A percentile compares a stretch with the other conserved stretches of the same genome.
These are phyloP conservation scores for Gloeostereum incarnatum DNA, from an alignment of 768 basidiomycete species.

Conservation along the genomic window DNA sequence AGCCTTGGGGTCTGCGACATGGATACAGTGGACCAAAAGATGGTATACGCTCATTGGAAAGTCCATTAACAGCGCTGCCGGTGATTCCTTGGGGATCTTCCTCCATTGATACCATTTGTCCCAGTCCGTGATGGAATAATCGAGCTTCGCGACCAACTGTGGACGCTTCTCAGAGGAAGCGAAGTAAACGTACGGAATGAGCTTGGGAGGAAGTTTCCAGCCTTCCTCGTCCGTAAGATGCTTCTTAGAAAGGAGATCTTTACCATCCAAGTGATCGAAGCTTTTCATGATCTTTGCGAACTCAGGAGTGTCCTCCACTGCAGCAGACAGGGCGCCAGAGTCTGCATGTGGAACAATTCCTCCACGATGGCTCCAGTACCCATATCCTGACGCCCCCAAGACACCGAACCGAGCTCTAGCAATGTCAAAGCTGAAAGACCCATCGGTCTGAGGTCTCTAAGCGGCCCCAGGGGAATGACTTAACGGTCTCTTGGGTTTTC, in stretches of 20 bases:
- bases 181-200: constrained; percentile 16
- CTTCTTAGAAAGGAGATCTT: constrained; percentile 17
- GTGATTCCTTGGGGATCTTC: constrained; percentile 26
- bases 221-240: constrained; percentile 18
- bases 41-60: constrained; percentile 28
- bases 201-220: constrained; percentile 22
- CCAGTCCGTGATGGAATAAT: constrained; percentile 19
- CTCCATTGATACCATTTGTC: constrained; percentile 33
- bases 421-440: constrained; percentile 23
- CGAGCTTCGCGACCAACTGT: constrained; percentile 16
- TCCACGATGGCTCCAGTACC: constrained; percentile 29
- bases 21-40: constrained; percentile 20
- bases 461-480: constrained; percentile 32
- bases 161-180: constrained; percentile 13
- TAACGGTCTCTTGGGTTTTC: constrained; percentile 19
- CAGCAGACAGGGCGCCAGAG: constrained; percentile 1
- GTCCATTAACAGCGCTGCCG: constrained; percentile 29
- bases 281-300: constrained; percentile 3
- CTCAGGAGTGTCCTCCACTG: neutral
- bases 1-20: constrained; percentile 14
- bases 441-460: constrained; percentile 31
- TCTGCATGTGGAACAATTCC: constrained; percentile 21
- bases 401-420: constrained; percentile 25
- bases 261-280: constrained; percentile 22
- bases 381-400: constrained; percentile 23